Conservation (phyloP, 805 yeast species). For the Saccharomycopsis babjevae region DNA sequence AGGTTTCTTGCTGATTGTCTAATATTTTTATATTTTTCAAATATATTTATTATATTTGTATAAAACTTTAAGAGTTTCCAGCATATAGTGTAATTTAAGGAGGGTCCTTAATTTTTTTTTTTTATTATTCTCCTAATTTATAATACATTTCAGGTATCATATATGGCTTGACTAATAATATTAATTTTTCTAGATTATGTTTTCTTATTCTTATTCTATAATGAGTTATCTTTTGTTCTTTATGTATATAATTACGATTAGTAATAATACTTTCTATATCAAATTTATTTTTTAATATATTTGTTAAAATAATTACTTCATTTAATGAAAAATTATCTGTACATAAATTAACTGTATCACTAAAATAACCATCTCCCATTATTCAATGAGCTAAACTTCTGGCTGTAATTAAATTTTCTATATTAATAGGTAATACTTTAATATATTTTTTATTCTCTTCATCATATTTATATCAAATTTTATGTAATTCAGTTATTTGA, state of each 20-base stretch:
- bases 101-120: background rate
- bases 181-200: background rate
- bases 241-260: background rate
- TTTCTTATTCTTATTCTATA: background rate
- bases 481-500: background rate
- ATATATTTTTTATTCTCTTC: background rate
- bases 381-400: conserved; percentile 8
- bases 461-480: conserved; percentile 7
- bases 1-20: conserved; percentile 6
- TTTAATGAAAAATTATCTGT: conserved; percentile 2
- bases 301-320: background rate
- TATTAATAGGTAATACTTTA: conserved; percentile 4
- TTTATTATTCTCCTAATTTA: background rate
- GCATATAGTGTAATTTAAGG: conserved; percentile 11
- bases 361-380: conserved; percentile 8
- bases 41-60: background rate
- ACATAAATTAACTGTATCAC: conserved; percentile 2
- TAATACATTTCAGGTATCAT: background rate
- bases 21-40: background rate
- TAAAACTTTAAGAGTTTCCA: conserved; percentile 8
- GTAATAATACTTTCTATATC: background rate
- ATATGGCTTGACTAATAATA: background rate
- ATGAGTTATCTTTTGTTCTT: background rate
- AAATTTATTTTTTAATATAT: background rate
- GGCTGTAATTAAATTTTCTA: background rate